Conservation (phyloP, 768 basidiomycete species). For the Fomitopsis serialis region DNA sequence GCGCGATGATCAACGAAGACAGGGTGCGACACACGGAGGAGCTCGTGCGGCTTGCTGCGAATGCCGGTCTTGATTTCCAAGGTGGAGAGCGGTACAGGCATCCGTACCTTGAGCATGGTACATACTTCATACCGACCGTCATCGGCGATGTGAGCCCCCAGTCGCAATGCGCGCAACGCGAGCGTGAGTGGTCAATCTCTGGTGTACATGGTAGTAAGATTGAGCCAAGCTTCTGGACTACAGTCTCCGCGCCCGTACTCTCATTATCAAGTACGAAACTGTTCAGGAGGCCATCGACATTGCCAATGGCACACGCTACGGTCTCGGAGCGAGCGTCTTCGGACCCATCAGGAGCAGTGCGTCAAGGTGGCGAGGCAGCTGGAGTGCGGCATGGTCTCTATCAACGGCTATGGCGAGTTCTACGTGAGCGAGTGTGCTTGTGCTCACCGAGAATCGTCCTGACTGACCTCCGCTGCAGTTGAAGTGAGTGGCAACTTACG, state of each 20-base stretch:
- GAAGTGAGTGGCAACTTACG: slow-evolving; percentile 43
- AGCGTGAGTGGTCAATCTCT: slow-evolving; percentile 50
- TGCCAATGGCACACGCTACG: slow-evolving; percentile 85
- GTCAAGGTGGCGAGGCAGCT: slow-evolving; percentile 74
- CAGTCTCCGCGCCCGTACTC: slow-evolving; percentile 93
- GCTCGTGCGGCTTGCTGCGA: slow-evolving; percentile 60
- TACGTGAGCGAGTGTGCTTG: slow-evolving; percentile 49
- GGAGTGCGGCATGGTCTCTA: slow-evolving; percentile 94
- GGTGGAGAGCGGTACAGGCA: slow-evolving; percentile 61
- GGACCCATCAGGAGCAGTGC: slow-evolving; percentile 78
- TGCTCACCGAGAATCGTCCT: slow-evolving; percentile 2
- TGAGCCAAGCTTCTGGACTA: slow-evolving; percentile 5
- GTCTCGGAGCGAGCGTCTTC: slow-evolving; percentile 94
- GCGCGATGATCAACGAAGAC: slow-evolving; percentile 76
- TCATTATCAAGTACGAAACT: slow-evolving; percentile 79
- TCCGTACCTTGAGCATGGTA: slow-evolving; percentile 61
- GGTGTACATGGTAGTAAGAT: not conserved
- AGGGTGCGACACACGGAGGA: slow-evolving; percentile 67
- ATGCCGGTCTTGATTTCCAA: slow-evolving; percentile 66
- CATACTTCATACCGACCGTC: slow-evolving; percentile 85
- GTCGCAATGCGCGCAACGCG: slow-evolving; percentile 75
- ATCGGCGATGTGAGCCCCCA: slow-evolving; percentile 68
- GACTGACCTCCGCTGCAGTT: slow-evolving; percentile 37
- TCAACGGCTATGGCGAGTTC: slow-evolving; percentile 90
- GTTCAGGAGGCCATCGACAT: slow-evolving; percentile 83